Conservation (phyloP, 2,329 filamentous ascomycete genomes). For the Lecanoromycetidae sp. region DNA sequence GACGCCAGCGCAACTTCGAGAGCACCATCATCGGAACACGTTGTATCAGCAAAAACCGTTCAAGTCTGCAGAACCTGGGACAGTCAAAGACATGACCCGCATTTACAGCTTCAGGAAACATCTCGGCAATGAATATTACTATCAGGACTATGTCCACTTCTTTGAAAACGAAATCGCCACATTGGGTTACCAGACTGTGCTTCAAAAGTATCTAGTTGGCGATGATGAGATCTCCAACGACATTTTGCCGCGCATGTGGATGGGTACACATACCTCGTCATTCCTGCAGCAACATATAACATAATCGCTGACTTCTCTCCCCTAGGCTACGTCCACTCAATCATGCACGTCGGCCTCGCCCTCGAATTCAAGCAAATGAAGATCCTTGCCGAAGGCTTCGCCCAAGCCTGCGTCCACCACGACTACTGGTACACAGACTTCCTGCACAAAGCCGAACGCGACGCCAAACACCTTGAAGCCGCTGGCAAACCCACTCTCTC, state of each 20-base stretch:
- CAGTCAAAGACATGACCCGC: neutral
- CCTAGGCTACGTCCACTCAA: constrained; percentile 14
- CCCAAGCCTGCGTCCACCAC: constrained; percentile 19
- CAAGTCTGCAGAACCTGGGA: neutral
- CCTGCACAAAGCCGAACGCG: neutral
- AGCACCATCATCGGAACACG: neutral
- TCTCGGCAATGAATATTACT: neutral
- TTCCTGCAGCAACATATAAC: neutral
- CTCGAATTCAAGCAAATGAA: constrained; percentile 21
- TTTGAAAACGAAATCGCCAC: constrained; percentile 14
- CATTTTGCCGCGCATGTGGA: constrained; percentile 4
- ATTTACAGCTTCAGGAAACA: neutral
- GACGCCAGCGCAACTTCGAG: constrained; percentile 1
- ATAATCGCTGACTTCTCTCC: neutral
- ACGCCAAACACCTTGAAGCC: neutral
- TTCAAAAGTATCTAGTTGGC: constrained; percentile 16
- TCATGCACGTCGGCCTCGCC: constrained; percentile 22
- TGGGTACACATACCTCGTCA: constrained; percentile 3
- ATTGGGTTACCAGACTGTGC: constrained; percentile 13
- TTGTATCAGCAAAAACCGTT: neutral
- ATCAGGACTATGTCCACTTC: constrained; percentile 1
- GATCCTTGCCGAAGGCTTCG: constrained; percentile 22
- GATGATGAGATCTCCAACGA: constrained; percentile 3
- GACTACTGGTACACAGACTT: constrained; percentile 16
- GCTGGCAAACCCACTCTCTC: neutral